Base-by-base conservation (phyloP, 75 land plant species). In the Larix kaempferi region DNA sequence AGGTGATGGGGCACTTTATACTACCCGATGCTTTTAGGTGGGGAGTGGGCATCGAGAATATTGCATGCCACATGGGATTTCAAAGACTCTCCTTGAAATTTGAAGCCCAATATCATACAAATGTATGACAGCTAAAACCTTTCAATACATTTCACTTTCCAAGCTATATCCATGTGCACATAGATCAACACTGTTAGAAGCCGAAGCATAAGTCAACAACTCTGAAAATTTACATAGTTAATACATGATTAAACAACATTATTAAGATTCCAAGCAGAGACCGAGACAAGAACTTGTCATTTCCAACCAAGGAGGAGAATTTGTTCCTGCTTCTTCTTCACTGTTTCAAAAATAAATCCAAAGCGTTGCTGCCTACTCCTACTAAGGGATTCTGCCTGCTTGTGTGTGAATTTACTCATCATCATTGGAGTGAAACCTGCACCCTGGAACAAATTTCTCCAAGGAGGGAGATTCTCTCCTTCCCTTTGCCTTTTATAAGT, bases 251-350 rank as follows among this genome's bases (percentile, higher is more conserved):
- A 69, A 41, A 10, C 23, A 69, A 37, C 49, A 69, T 41, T 69
- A 41, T 41, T 69, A 69, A 84, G 86, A 74, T 85, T 84, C 99
- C 99, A 96, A 14, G 97, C 90, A 1, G 99, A 91, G 21, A 86
- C 93, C 1, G 97, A 87, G 49, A 92, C 79, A 27, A 96, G 94
- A 79, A 91, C 88, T 23, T 81, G 82, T 6, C 86, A 77, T 72
- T 90, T 93, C 97, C 97, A 96, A 27, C 84, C 88, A 11, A 96
- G 94, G 59, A 87, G 77, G 54, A 96, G 97, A 13, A 88, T 81
- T 5, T 88, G 83, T 29, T 92, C 85, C 35, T 86, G 85, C 82
- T 87, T 86, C 76, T 84, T 63, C 39, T 76, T 57, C 23, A 69
- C 49, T 23, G 37, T 39, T 39, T 69, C 93, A 5, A 86, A 84